Base-by-base conservation (phyloP, 495 filamentous ascomycete genomes). In the Daldinia concentrica region DNA sequence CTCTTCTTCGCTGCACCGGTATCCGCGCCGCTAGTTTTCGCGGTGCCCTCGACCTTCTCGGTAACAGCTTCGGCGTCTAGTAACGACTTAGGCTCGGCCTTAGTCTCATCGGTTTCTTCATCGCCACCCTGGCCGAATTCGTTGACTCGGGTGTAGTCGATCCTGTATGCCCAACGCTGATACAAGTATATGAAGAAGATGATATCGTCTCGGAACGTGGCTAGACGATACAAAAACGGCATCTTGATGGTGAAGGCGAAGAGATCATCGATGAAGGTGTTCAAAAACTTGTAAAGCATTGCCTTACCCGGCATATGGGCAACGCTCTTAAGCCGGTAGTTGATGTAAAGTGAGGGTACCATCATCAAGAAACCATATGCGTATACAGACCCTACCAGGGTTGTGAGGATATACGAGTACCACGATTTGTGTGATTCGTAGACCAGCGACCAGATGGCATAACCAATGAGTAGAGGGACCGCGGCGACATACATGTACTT, bases 171-270 rank as follows among this genome's bases (percentile, higher is more conserved):
- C 85, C 88, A 99, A 64, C 90, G 86, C 80, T 99, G 95, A 81
- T 99, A 99, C n/a, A 99, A 71, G 79, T 97, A 98, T 58, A 99
- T 86, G 78, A 99, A 99, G 86, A 98, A 99, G 76, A 99, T 98
- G 58, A 99, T 87, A 76, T 99, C 95, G 74, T 99, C 95, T 57
- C 95, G 85, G 66, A 99, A 84, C 12, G 96, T 98, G 0, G 96
- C 94, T 43, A 99, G 84, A n/a, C 95, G 88, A 79, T 99, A 96
- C 34, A 98, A 86, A 73, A 92, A 91, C 2, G 95, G 95, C 95
- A 99, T 99, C 83, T 98, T 98, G 80, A 99, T 97, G 15, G 95
- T 98, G 76, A 97, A 99, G 12, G 95, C 95, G 74, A 99, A 99
- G 32, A 99, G 85, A 63, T 78, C 81, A 76, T 87, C 84, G 73